Evolutionary conservation across 352 stramenopile genomes (phyloP).

Genomic region (Pythium oligandrum): DNA sequence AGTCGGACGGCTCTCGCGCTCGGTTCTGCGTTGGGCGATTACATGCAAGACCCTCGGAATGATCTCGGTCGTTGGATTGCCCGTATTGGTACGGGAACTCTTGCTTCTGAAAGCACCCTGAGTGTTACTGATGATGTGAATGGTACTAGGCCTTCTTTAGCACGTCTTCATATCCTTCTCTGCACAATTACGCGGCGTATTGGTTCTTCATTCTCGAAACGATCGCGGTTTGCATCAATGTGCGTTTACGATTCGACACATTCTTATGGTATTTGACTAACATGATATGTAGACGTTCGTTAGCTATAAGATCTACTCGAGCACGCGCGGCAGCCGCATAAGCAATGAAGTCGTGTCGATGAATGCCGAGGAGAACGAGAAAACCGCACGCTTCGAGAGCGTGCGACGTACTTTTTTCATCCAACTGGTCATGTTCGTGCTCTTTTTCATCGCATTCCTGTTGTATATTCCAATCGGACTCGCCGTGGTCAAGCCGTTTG

Average conservation of each 20-base stretch:
- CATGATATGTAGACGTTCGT: slow-evolving; percentile 33
- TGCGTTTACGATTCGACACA: slow-evolving; percentile 23
- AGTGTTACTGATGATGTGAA: too few relatives aligned
- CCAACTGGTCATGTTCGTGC: slow-evolving; percentile 30
- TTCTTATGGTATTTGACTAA: too few relatives aligned
- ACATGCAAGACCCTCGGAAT: slow-evolving; percentile 23
- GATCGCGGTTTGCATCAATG: slow-evolving; percentile 52
- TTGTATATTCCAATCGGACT: slow-evolving; percentile 67
- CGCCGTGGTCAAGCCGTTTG: slow-evolving; percentile 32
- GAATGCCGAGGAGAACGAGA: slow-evolving; percentile 24
- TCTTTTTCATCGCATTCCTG: slow-evolving; percentile 68
- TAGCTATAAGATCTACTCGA: slow-evolving; percentile 47
- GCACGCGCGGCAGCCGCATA: slow-evolving; percentile 18
- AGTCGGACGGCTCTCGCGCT: slow-evolving; percentile 23
- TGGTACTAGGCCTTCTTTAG: slow-evolving; percentile 67
- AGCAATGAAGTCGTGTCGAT: slow-evolving; percentile 17
- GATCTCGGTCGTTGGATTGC: slow-evolving; percentile 45
- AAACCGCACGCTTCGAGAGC: slow-evolving; percentile 19
- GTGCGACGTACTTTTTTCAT: slow-evolving; percentile 36
- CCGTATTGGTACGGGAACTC: slow-evolving; percentile 30
- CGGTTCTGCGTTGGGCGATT: slow-evolving; percentile 17
- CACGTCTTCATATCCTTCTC: slow-evolving; percentile 41
- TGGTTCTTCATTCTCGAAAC: slow-evolving; percentile 69
- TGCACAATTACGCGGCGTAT: slow-evolving; percentile 59
- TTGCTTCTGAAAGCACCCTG: neutral